Evolutionary conservation across 768 basidiomycete species (phyloP).

Genomic region (Mycena maculata): DNA sequence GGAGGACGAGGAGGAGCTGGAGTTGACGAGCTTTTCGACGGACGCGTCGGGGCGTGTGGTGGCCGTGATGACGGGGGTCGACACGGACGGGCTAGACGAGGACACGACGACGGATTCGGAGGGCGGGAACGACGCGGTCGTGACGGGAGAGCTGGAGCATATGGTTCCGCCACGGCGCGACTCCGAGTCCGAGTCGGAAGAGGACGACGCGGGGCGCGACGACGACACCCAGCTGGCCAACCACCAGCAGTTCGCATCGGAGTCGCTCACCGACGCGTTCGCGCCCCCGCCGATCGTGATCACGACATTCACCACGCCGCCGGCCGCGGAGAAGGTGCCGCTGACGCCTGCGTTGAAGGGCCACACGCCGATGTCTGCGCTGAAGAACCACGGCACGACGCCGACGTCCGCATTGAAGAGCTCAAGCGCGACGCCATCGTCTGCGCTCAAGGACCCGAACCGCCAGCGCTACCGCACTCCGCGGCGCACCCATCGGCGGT

Average conservation of each 20-base stretch:
- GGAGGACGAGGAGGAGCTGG: constrained; percentile 75
- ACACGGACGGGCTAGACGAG: constrained; percentile 51
- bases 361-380: constrained; percentile 17
- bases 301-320: constrained; percentile 25
- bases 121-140: constrained; percentile 54
- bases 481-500: constrained; percentile 72
- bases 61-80: constrained; percentile 62
- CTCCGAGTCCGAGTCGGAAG: constrained; percentile 30
- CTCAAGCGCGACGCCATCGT: constrained; percentile 62
- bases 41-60: constrained; percentile 70
- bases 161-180: constrained; percentile 4
- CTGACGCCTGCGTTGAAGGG: constrained; percentile 10
- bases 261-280: constrained; percentile 32
- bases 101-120: constrained; percentile 65
- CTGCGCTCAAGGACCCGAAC: constrained; percentile 66
- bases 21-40: constrained; percentile 78
- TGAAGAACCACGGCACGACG: constrained; percentile 37
- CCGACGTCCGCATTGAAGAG: constrained; percentile 54
- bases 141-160: constrained; percentile 35
- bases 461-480: constrained; percentile 67
- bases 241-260: neutral
- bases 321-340: constrained; percentile 25
- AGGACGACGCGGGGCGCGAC: no score
- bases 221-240: neutral
- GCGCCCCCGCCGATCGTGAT: constrained; percentile 33